phyloP scores from a whole-genome alignment of 179 eudicot species.

The Silene coronaria region DNA sequence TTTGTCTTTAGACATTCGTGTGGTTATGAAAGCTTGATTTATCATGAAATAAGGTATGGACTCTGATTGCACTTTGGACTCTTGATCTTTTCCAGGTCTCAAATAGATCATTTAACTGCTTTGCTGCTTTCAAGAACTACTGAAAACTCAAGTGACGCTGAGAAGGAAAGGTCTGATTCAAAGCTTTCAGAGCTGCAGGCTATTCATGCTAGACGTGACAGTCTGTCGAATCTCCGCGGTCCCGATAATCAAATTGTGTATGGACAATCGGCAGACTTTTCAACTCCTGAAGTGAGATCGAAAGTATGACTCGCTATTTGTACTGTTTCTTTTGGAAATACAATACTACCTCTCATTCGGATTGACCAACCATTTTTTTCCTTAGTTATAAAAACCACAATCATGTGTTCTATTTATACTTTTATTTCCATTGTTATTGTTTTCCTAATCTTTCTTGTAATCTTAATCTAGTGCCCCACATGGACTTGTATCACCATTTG shows the following conservation, averaged over 20 bases:
- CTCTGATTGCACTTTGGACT: conserved; percentile 4
- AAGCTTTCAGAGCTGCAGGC: conserved; percentile 25
- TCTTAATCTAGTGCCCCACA: neutral
- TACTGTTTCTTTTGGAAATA: neutral
- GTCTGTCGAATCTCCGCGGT: conserved; percentile 16
- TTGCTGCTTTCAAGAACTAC: conserved; percentile 55
- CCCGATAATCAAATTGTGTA: conserved; percentile 28
- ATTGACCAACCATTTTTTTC: neutral
- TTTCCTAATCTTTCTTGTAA: neutral
- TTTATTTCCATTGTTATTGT: neutral
- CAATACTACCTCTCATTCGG: neutral
- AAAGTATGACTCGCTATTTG: conserved; percentile 29
- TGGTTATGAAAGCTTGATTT: neutral
- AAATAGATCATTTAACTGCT: conserved; percentile 65
- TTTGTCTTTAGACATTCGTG: neutral
- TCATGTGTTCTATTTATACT: neutral
- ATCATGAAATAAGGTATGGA: neutral
- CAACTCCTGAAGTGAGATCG: conserved; percentile 42
- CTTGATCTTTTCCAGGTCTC: conserved; percentile 47
- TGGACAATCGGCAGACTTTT: conserved; percentile 25
- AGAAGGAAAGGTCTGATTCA: conserved; percentile 29
- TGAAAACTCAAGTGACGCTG: conserved; percentile 36
- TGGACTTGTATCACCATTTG: neutral
- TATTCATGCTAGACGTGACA: conserved; percentile 28
- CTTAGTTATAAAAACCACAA: neutral